Percentiles rank a stretch among this genome's conserved stretches.
Evolutionary conservation across 768 basidiomycete genomes (phyloP).

Genomic region (Hemileccinum impolitum): DNA sequence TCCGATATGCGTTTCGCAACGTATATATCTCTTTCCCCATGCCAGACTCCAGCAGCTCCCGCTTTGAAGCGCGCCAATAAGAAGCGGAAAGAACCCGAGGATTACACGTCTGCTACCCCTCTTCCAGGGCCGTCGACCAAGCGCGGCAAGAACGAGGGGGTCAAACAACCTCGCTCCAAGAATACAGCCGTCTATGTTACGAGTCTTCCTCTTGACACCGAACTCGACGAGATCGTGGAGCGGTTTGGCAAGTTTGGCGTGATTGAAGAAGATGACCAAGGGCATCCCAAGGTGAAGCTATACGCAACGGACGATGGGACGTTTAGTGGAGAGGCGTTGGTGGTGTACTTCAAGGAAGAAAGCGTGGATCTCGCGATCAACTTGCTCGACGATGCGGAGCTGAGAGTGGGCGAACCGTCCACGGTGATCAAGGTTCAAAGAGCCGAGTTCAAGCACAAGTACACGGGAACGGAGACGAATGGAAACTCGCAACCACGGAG

Average conservation of each 20-base stretch:
- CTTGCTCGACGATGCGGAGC: slow-evolving; percentile 88
- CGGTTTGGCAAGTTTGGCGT: slow-evolving; percentile 93
- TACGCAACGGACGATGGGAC: slow-evolving; percentile 84
- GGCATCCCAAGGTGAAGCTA: slow-evolving; percentile 91
- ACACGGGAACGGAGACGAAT: slow-evolving; percentile 36
- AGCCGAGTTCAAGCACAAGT: slow-evolving; percentile 78
- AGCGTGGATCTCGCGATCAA: slow-evolving; percentile 83
- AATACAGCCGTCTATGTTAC: slow-evolving; percentile 93
- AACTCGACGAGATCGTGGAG: slow-evolving; percentile 68
- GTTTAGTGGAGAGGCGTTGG: slow-evolving; percentile 92
- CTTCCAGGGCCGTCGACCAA: slow-evolving; percentile 58
- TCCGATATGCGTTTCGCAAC: slow-evolving; percentile 19
- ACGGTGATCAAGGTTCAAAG: slow-evolving; percentile 71
- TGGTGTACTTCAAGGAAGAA: slow-evolving; percentile 97
- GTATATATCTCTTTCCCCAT: slow-evolving; percentile 21
- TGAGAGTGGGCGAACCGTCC: slow-evolving; percentile 74
- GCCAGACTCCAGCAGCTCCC: slow-evolving; percentile 82
- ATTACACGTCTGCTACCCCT: slow-evolving; percentile 59
- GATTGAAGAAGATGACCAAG: slow-evolving; percentile 89
- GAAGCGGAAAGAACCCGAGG: slow-evolving; percentile 73
- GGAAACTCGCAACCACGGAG: slow-evolving; percentile 50
- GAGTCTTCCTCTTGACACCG: slow-evolving; percentile 73
- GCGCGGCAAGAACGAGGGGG: slow-evolving; percentile 59
- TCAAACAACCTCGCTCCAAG: slow-evolving; percentile 62
- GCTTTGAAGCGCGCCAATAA: slow-evolving; percentile 77